Conservation (phyloP, 129 eudicot genomes). For the Lactuca sativa region DNA sequence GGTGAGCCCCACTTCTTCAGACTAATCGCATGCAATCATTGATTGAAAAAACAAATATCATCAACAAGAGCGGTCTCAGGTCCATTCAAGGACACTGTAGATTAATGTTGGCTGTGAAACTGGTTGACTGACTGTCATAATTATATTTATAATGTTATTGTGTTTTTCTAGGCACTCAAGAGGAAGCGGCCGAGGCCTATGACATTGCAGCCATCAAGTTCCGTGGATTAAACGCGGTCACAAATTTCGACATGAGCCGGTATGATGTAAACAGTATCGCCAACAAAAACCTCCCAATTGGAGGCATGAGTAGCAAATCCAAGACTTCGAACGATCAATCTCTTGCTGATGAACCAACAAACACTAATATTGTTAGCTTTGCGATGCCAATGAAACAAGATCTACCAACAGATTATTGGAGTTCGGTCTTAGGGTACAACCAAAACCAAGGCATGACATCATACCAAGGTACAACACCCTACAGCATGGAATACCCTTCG, state of each 20-base stretch:
- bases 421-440: conserved; percentile 36
- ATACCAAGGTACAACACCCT: conserved; percentile 44
- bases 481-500: conserved; percentile 39
- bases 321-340: conserved; percentile 42
- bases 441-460: conserved; percentile 1
- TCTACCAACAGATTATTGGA: conserved; percentile 43
- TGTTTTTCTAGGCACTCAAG: conserved; percentile 70
- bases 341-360: conserved; percentile 19
- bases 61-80: neutral
- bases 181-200: conserved; percentile 93
- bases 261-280: conserved; percentile 80
- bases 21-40: neutral
- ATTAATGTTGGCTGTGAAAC: too few relatives aligned
- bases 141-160: neutral
- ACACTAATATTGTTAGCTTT: conserved; percentile 34
- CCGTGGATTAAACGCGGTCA: conserved; percentile 81
- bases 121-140: too few relatives aligned
- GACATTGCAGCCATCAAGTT: conserved; percentile 93
- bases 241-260: conserved; percentile 90
- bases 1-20: conserved; percentile 43
- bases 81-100: too few relatives aligned
- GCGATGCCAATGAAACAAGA: conserved; percentile 57
- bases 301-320: conserved; percentile 53
- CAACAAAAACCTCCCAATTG: conserved; percentile 67
- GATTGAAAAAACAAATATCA: neutral